Conservation (phyloP, 192 early-diverging fungal species). For the Podila horticola region DNA sequence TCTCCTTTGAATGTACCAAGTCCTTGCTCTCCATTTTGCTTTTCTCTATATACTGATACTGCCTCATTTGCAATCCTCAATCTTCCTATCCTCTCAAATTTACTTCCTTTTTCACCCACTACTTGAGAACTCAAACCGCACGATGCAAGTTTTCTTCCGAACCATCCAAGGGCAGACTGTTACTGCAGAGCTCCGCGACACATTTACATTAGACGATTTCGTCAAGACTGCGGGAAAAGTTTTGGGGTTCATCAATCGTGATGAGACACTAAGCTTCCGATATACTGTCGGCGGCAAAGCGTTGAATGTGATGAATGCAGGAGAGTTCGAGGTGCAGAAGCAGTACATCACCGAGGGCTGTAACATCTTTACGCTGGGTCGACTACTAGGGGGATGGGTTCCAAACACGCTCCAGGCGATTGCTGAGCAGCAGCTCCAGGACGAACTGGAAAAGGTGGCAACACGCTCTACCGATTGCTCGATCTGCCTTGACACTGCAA, state of each 20-base stretch:
- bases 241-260: constrained; percentile 1
- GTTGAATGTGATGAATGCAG: constrained; percentile 4
- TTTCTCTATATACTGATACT: too few relatives aligned
- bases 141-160: constrained; percentile 28
- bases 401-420: constrained; percentile 18
- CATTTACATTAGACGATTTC: constrained; percentile 17
- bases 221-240: not conserved
- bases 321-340: constrained; percentile 8
- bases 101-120: not conserved
- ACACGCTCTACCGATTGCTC: constrained; percentile 8
- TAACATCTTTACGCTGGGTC: constrained; percentile 32
- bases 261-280: constrained; percentile 13
- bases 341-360: constrained; percentile 7
- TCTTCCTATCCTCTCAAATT: not conserved
- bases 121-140: not conserved
- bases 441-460: constrained; percentile 8
- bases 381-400: constrained; percentile 20
- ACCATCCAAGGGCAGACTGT: not conserved
- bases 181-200: not conserved
- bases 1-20: too few relatives aligned
- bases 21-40: not conserved
- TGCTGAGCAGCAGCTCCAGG: constrained; percentile 21
- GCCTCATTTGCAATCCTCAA: too few relatives aligned
- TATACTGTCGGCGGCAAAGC: constrained; percentile 17
- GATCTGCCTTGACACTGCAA: constrained; percentile 21